Conservation (phyloP, 2,329 filamentous ascomycete species). For the Exserohilum rostratum region DNA sequence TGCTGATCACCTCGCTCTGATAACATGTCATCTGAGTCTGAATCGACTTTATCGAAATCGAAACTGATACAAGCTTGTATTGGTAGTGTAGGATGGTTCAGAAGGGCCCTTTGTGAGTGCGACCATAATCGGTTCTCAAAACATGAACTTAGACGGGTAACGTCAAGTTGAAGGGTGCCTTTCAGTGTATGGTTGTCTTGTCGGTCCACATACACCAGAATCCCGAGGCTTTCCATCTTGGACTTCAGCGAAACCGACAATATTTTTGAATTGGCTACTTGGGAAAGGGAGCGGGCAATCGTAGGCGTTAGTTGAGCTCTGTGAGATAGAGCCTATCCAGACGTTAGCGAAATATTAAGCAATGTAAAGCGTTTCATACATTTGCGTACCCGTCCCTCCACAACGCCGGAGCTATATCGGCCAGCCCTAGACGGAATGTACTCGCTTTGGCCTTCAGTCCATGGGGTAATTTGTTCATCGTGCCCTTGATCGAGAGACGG, state of each 20-base stretch:
- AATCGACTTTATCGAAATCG: background rate
- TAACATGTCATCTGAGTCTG: slow-evolving; percentile 17
- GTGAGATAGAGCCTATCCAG: slow-evolving; percentile 35
- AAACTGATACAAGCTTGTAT: slow-evolving; percentile 9
- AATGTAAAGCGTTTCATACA: slow-evolving; percentile 20
- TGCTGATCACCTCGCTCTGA: slow-evolving; percentile 1
- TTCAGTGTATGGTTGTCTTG: background rate
- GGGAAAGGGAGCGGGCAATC: slow-evolving; percentile 44
- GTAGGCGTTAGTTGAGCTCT: slow-evolving; percentile 48
- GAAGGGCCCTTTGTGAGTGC: slow-evolving; percentile 8
- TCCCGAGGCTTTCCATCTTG: slow-evolving; percentile 18
- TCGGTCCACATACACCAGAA: too few species aligned
- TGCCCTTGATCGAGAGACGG: slow-evolving; percentile 43
- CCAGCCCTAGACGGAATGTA: slow-evolving; percentile 43
- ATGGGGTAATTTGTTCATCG: slow-evolving; percentile 22
- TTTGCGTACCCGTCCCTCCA: slow-evolving; percentile 49
- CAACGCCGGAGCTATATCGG: slow-evolving; percentile 48
- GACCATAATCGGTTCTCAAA: slow-evolving; percentile 13
- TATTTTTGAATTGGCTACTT: slow-evolving; percentile 6
- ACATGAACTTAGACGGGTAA: background rate
- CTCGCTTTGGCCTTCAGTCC: slow-evolving; percentile 41
- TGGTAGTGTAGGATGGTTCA: background rate
- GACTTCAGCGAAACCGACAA: slow-evolving; percentile 22
- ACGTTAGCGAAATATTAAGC: slow-evolving; percentile 11
- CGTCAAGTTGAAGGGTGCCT: background rate